Conservation (phyloP, 78 protist species). For the Bodo saltans region DNA sequence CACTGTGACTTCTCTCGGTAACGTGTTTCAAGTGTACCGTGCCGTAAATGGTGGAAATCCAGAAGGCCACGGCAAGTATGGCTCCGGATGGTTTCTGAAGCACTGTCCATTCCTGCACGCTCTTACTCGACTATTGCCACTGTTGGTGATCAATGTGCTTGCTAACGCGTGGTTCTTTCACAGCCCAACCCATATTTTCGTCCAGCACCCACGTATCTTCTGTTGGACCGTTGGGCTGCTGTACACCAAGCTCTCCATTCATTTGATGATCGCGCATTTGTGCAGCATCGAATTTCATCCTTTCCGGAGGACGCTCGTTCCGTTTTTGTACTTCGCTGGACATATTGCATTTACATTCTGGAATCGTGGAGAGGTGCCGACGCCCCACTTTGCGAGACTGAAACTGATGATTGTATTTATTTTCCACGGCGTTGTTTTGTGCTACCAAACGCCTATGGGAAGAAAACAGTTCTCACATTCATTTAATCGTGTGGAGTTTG, state of each 20-base stretch:
- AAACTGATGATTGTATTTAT: too few relatives aligned
- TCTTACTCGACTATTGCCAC: not conserved
- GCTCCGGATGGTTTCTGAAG: not conserved
- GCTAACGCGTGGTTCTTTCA: not conserved
- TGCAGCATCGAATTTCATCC: not conserved
- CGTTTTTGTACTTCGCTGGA: not conserved
- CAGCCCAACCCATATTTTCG: conserved; percentile 9
- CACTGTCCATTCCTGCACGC: not conserved
- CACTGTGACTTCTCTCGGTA: not conserved
- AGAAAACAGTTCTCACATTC: too few relatives aligned
- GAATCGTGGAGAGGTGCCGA: too few relatives aligned
- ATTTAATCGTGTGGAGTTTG: too few relatives aligned
- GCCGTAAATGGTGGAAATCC: not conserved
- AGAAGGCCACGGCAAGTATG: not conserved
- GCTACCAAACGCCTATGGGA: too few relatives aligned
- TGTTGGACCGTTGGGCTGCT: conserved; percentile 16
- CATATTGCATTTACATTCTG: too few relatives aligned
- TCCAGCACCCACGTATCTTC: conserved; percentile 4
- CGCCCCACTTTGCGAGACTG: too few relatives aligned
- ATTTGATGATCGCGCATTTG: conserved; percentile 5
- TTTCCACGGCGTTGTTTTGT: too few relatives aligned
- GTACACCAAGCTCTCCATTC: not conserved
- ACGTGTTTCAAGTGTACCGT: not conserved
- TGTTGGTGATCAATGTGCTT: not conserved
- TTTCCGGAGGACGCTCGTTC: not conserved